Base-by-base conservation (phyloP, 345 rosid species). In the Reutealis trisperma region DNA sequence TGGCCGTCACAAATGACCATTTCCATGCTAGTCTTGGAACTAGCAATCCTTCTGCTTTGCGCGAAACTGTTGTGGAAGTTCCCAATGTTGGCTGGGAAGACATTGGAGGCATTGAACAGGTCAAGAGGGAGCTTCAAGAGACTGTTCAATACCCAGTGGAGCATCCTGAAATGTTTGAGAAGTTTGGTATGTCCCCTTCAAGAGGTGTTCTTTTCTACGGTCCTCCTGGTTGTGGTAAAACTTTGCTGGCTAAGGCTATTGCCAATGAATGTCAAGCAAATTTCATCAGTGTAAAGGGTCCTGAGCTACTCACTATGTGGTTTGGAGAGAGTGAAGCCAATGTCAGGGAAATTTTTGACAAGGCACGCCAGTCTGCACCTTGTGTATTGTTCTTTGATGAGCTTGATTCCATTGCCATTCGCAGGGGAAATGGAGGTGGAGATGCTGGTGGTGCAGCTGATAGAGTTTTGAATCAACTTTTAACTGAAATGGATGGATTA, bases 221-320 rank as follows among this genome's bases (percentile, higher is more conserved):
- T 5, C 9, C 24, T 57, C 24, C 61, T 57, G 61, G 25, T 21
- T 57, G 61, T 57, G 25, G 24, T 57, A 57, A 57, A 57, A 57
- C 61, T 57, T 57, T 57, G 61, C 24, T 21, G 21, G 24, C 61
- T 8, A 57, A 57, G 61, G 24, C 61, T 18, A 57, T 57, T 19
- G 61, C 61, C 24, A 57, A 57, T 19, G 24, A 57, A 57, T 19
- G 61, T 57, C 61, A 19, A 19, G 22, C 61, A 57, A 57, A 57
- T 57, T 57, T 57, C 61, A 57, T 57, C 1, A 18, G 21, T 18
- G 18, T 18, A 0, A 54, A 54, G 21, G 65, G 32, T 62, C 69
- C 51, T 41, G 69, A 65, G 11, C 51, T 65, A 18, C 51, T 65
- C n/a, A 37, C 69, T 22, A 65, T 65, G 69, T 65, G 69, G 69